A percentile compares a stretch with the other conserved stretches of the same genome.
These are phyloP conservation scores for Poa pratensis DNA, from an alignment of 176 grass and related monocot genomes.

Conservation along the genomic window DNA sequence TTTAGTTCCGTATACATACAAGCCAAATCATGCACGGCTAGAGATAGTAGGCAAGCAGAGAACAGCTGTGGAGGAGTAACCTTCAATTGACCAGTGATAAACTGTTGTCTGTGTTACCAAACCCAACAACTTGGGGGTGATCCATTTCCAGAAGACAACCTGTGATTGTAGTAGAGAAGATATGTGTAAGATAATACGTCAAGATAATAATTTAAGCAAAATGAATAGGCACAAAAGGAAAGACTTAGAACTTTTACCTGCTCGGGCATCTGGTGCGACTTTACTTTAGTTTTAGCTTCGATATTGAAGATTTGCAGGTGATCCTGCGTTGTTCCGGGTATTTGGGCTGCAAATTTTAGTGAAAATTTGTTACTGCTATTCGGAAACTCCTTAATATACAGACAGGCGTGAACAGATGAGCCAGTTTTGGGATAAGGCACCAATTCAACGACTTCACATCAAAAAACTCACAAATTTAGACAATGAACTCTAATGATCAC, in stretches of 20 bases:
- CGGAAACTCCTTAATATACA: neutral
- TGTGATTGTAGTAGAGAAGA: slow-evolving; percentile 31
- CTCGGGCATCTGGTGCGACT: slow-evolving; percentile 98
- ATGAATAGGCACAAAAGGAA: neutral
- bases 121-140: slow-evolving; percentile 80
- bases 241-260: slow-evolving; percentile 45
- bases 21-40: slow-evolving; percentile 11
- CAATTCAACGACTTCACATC: neutral
- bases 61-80: slow-evolving; percentile 33
- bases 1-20: neutral
- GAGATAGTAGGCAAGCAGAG: neutral
- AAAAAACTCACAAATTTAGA: neutral
- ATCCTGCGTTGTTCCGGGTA: slow-evolving; percentile 90
- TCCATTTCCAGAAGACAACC: slow-evolving; percentile 99
- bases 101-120: slow-evolving; percentile 81
- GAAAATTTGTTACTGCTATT: slow-evolving; percentile 17
- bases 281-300: slow-evolving; percentile 92
- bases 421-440: neutral
- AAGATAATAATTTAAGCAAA: neutral
- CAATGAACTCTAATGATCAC: neutral
- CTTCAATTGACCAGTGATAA: slow-evolving; percentile 98
- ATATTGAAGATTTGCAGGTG: slow-evolving; percentile 99
- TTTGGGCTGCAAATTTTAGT: slow-evolving; percentile 75
- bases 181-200: slow-evolving; percentile 12
- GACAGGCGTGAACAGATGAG: neutral